A percentile compares a stretch with the other conserved stretches of the same genome.
Conservation (phyloP, 345 rosid species). For the Eucalyptus cloeziana region DNA sequence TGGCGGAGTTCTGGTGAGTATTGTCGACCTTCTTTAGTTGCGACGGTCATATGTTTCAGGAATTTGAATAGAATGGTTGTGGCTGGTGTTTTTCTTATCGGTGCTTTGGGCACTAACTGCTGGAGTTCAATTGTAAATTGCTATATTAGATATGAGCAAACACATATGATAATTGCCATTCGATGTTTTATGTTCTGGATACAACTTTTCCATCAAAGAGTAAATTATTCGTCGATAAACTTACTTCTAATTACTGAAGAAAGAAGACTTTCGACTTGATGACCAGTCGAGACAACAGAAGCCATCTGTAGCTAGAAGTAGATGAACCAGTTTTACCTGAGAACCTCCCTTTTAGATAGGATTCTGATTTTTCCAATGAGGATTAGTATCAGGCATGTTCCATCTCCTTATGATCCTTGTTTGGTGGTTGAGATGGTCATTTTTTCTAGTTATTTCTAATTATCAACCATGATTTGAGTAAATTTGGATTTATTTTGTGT, state of each 20-base stretch:
- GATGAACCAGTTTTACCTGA: neutral
- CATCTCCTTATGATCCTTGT: neutral
- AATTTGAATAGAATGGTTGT: neutral
- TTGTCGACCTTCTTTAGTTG: neutral
- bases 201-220: neutral
- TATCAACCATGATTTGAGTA: neutral
- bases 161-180: neutral
- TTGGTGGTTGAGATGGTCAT: neutral
- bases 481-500: neutral
- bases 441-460: neutral
- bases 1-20: conserved; percentile 92
- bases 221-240: neutral
- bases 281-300: neutral
- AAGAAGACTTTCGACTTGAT: neutral
- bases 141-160: neutral
- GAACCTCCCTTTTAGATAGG: neutral
- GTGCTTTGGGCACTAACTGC: neutral
- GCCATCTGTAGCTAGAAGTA: neutral
- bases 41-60: neutral
- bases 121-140: neutral
- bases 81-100: neutral
- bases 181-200: neutral
- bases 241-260: neutral
- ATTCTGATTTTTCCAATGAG: neutral
- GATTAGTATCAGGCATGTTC: neutral